Conservation (phyloP, 2,329 filamentous ascomycete species). For the Calonectria multiphialidica region DNA sequence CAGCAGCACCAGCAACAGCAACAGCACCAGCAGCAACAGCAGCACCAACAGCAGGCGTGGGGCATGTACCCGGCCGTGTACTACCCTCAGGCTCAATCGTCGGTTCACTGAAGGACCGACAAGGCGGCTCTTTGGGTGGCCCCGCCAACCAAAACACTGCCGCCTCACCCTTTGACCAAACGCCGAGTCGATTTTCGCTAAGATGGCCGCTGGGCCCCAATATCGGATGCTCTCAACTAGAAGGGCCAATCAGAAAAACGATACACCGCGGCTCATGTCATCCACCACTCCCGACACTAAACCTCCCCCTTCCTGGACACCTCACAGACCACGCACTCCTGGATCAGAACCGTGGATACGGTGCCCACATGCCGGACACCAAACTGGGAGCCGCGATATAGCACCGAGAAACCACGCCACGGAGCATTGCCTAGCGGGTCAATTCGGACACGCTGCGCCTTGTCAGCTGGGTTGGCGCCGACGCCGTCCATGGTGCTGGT, state of each 20-base stretch:
- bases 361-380: constrained; percentile 21
- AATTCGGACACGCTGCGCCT: constrained; percentile 50
- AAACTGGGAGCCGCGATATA: constrained; percentile 42
- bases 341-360: not conserved
- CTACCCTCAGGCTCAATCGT: constrained; percentile 49
- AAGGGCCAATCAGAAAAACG: constrained; percentile 5
- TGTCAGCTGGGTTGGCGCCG: constrained; percentile 37
- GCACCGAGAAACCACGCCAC: constrained; percentile 49
- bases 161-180: constrained; percentile 1
- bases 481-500: constrained; percentile 41
- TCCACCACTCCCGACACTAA: constrained; percentile 1
- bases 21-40: constrained; percentile 34
- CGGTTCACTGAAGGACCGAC: constrained; percentile 44
- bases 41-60: constrained; percentile 46
- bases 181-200: constrained; percentile 12
- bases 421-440: constrained; percentile 48
- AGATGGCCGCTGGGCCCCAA: not conserved
- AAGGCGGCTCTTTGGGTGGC: not conserved
- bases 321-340: not conserved
- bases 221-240: not conserved
- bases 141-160: not conserved
- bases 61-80: constrained; percentile 49
- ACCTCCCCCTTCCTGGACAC: not conserved
- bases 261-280: not conserved
- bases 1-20: constrained; percentile 38